These are phyloP conservation scores for Tolypocladium tundrense DNA, from an alignment of 2,329 filamentous ascomycete genomes.

Conservation along the genomic window DNA sequence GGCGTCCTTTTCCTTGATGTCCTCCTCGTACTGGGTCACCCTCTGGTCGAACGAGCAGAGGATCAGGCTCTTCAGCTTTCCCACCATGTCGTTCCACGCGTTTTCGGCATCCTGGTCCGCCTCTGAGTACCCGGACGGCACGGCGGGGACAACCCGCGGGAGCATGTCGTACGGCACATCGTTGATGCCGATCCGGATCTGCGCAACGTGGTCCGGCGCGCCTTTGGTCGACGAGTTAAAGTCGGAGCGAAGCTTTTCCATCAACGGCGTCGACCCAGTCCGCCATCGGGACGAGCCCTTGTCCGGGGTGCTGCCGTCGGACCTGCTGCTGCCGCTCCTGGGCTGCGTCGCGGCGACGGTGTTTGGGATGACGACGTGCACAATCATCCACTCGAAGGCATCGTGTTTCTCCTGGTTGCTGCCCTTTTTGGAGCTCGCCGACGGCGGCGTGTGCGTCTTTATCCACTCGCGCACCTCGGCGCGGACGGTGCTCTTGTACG, in stretches of 20 bases:
- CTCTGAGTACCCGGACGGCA: conserved; percentile 56
- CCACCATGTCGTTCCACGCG: conserved; percentile 74
- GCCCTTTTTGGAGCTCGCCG: conserved; percentile 40
- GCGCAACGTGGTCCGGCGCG: conserved; percentile 66
- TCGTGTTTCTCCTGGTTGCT: conserved; percentile 85
- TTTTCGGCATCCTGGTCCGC: conserved; percentile 67
- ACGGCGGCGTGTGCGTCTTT: conserved; percentile 58
- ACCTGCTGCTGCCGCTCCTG: conserved; percentile 42
- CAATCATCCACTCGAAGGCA: conserved; percentile 88
- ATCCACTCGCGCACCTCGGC: conserved; percentile 85
- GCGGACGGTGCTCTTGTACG: conserved; percentile 73
- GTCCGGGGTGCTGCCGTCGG: conserved; percentile 50
- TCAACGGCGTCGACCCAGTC: conserved; percentile 66
- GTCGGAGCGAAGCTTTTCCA: conserved; percentile 84
- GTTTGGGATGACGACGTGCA: conserved; percentile 87
- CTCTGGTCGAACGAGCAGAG: conserved; percentile 81
- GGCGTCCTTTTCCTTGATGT: conserved; percentile 87
- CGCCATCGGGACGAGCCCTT: conserved; percentile 68
- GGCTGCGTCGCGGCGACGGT: conserved; percentile 72
- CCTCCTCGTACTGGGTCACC: conserved; percentile 91
- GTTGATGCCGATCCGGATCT: conserved; percentile 69
- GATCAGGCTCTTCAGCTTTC: conserved; percentile 80
- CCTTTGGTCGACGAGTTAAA: conserved; percentile 70
- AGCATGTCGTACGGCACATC: conserved; percentile 57
- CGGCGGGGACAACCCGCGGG: conserved; percentile 51